These are phyloP conservation scores for Agastache rugosa DNA, from an alignment of 257 asterid genomes.

Conservation along the genomic window DNA sequence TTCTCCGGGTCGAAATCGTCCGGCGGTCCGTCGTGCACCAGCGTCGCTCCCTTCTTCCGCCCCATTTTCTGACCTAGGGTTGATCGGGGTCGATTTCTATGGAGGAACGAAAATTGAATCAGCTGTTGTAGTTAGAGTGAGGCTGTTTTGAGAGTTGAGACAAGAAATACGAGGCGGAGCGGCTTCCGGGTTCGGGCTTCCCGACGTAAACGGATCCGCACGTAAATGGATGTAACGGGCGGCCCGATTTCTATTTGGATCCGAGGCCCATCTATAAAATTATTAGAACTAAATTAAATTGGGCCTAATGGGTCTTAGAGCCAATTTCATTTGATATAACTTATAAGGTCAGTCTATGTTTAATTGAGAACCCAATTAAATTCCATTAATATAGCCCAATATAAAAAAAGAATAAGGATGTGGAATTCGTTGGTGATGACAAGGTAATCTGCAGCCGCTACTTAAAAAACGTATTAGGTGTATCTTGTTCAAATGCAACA, in stretches of 20 bases:
- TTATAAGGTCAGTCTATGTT: too few species aligned
- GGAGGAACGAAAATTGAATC: constrained; percentile 5
- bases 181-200: constrained; percentile 12
- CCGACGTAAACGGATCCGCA: neutral
- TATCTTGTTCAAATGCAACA: too few species aligned
- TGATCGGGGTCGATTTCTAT: constrained; percentile 28
- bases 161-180: neutral
- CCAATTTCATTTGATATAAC: too few species aligned
- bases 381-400: too few species aligned
- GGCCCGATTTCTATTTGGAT: neutral
- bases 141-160: neutral
- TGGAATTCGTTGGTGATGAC: too few species aligned
- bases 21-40: constrained; percentile 82
- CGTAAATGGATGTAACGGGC: neutral
- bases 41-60: constrained; percentile 73
- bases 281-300: neutral
- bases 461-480: too few species aligned
- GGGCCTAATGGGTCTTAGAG: neutral
- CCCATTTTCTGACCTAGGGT: constrained; percentile 61
- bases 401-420: too few species aligned
- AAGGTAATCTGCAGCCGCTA: too few species aligned
- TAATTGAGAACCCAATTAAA: too few species aligned
- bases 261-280: neutral
- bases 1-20: constrained; percentile 86
- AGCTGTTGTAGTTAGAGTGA: neutral